Conservation (phyloP, 164 flowering plant genomes). For the Vitis rotundifolia region DNA sequence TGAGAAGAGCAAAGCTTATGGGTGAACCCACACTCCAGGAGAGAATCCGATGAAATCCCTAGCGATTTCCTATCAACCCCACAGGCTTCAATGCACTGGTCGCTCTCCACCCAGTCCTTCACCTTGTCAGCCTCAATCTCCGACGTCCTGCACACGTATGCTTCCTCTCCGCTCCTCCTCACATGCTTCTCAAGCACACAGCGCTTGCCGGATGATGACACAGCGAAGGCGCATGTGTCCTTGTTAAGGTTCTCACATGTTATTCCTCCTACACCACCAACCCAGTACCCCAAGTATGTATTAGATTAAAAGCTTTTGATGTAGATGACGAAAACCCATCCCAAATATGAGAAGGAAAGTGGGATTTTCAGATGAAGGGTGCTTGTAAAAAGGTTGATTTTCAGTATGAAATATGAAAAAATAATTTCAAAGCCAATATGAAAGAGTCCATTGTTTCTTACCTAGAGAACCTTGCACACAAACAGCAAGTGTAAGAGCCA, state of each 20-base stretch:
- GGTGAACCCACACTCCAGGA: constrained; percentile 52
- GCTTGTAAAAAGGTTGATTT: too few relatives aligned
- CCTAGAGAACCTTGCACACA: too few relatives aligned
- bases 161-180: constrained; percentile 40
- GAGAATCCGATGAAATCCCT: constrained; percentile 73
- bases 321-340: too few relatives aligned
- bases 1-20: constrained; percentile 58
- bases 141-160: constrained; percentile 46
- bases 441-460: neutral
- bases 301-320: too few relatives aligned
- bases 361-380: too few relatives aligned
- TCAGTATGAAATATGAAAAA: too few relatives aligned
- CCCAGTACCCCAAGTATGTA: neutral
- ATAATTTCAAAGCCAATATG: neutral
- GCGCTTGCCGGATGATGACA: constrained; percentile 58
- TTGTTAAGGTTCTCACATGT: constrained; percentile 46
- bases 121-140: constrained; percentile 53
- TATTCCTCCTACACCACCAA: constrained; percentile 34
- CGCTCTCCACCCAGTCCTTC: constrained; percentile 50
- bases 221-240: constrained; percentile 57
- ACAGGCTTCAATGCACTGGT: constrained; percentile 55
- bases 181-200: constrained; percentile 69
- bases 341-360: too few relatives aligned
- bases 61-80: constrained; percentile 50
- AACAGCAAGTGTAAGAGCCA: constrained; percentile 23